Evolutionary conservation across 179 eudicot species (phyloP).

Genomic region (Sideroxylon spinosum): DNA sequence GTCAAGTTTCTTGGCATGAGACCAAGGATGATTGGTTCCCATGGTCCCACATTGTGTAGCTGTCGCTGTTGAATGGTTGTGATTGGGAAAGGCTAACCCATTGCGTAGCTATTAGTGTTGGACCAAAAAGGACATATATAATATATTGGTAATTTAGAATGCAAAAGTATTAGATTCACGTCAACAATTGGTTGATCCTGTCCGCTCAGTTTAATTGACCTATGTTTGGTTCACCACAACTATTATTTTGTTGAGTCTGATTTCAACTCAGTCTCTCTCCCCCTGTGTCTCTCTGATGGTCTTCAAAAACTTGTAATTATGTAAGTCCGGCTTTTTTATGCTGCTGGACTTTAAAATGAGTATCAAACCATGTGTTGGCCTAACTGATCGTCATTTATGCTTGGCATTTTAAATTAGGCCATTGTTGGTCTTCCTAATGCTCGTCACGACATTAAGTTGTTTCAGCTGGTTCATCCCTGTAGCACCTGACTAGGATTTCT

Average conservation of each 20-base stretch:
- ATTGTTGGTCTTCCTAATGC: neutral
- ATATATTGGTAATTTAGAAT: neutral
- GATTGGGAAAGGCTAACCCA: too few relatives aligned
- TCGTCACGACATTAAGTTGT: neutral
- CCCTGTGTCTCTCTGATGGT: neutral
- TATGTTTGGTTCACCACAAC: neutral
- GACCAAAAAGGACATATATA: neutral
- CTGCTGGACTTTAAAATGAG: neutral
- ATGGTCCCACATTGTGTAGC: neutral
- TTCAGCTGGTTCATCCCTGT: slow-evolving; percentile 12
- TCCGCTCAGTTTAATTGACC: neutral
- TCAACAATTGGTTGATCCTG: neutral
- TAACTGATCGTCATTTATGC: neutral
- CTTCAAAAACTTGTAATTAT: neutral
- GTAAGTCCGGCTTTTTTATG: too few relatives aligned
- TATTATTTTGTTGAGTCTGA: slow-evolving; percentile 1
- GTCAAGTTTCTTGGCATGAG: neutral
- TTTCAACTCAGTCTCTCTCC: neutral
- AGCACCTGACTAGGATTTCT: neutral
- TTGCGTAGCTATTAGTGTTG: neutral
- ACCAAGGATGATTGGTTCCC: too few relatives aligned
- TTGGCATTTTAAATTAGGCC: neutral
- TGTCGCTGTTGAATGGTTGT: neutral
- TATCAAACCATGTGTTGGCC: neutral
- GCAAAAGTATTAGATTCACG: neutral